Conservation (phyloP, 345 rosid species). For the Syzygium aromaticum region DNA sequence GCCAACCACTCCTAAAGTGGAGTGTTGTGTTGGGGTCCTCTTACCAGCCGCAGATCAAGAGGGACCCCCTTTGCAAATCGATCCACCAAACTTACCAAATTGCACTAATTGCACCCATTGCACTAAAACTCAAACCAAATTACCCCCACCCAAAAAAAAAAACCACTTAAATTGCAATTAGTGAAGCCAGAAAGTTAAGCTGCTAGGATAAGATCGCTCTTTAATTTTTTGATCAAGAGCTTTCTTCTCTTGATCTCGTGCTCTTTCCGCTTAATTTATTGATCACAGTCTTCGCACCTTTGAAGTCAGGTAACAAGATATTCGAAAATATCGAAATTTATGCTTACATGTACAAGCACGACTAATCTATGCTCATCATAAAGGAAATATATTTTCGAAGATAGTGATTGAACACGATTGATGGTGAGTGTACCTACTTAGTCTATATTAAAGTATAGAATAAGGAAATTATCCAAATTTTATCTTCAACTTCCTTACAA, state of each 20-base stretch:
- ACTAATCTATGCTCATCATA: too few species aligned
- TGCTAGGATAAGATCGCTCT: background rate
- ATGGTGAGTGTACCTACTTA: background rate
- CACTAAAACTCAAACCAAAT: background rate
- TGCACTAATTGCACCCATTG: background rate
- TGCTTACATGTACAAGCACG: background rate
- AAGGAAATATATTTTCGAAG: background rate
- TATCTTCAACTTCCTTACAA: background rate
- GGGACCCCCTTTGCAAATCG: background rate
- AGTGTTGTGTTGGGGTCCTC: background rate
- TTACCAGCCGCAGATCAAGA: background rate
- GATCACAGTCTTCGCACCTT: background rate
- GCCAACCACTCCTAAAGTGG: background rate
- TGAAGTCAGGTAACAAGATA: rapidly evolving
- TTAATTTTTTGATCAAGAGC: background rate
- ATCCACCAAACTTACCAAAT: background rate
- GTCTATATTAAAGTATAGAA: background rate
- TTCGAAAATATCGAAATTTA: rapidly evolving
- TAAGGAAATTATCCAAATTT: background rate
- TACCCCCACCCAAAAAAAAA: background rate
- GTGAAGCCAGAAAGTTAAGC: background rate
- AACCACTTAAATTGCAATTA: background rate
- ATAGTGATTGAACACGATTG: background rate
- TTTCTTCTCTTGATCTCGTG: background rate
- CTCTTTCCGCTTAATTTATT: rapidly evolving